Evolutionary conservation across 257 asterid genomes (phyloP).

Genomic region (Solanum raphanifolium): DNA sequence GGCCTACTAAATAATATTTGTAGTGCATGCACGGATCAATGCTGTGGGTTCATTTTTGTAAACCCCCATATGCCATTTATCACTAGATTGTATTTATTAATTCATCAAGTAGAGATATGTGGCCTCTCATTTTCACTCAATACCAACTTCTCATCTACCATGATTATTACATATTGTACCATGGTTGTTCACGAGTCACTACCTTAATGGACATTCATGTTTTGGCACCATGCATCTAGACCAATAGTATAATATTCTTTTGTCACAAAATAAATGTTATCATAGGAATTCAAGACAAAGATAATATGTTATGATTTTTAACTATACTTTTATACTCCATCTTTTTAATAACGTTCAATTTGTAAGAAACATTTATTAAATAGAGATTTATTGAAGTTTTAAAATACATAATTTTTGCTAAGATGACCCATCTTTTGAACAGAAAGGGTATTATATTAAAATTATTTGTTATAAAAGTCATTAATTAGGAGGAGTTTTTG

Average conservation of each 20-base stretch:
- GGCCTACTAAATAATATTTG: neutral
- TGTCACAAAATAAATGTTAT: neutral
- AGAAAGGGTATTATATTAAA: too few species aligned
- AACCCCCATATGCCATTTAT: neutral
- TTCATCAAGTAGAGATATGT: neutral
- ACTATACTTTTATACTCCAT: too few species aligned
- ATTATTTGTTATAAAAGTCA: too few species aligned
- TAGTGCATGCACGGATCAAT: neutral
- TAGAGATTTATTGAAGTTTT: too few species aligned
- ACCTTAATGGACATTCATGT: neutral
- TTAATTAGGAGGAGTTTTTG: neutral
- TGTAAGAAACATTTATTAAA: too few species aligned
- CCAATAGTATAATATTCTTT: neutral
- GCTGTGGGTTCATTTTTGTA: neutral
- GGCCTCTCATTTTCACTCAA: neutral
- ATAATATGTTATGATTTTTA: neutral
- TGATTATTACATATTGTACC: neutral
- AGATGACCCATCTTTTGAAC: neutral
- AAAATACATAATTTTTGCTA: too few species aligned
- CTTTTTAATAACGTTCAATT: neutral
- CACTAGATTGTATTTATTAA: neutral
- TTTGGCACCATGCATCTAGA: neutral
- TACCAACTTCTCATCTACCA: neutral
- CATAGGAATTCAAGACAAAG: neutral
- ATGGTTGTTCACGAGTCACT: neutral